A percentile compares a stretch with the other conserved stretches of the same genome.
phyloP scores from a whole-genome alignment of 441 rosid species.

The Arabidopsis lyrata region DNA sequence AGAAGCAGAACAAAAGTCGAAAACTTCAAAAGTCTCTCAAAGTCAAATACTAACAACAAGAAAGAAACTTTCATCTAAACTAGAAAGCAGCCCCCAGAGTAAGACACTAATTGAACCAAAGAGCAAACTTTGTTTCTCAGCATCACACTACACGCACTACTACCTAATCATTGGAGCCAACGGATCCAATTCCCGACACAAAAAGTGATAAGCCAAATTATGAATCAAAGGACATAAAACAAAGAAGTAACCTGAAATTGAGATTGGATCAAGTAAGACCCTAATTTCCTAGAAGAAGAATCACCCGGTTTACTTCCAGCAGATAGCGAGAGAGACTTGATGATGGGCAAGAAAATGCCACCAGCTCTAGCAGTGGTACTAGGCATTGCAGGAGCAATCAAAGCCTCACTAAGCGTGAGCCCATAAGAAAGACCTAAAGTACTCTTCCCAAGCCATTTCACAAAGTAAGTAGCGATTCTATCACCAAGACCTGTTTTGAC shows the following conservation, averaged over 20 bases:
- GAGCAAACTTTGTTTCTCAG: constrained; percentile 9
- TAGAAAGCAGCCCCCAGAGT: constrained; percentile 1
- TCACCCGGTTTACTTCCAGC: constrained; percentile 86
- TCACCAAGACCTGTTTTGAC: constrained; percentile 94
- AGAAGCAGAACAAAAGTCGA: neutral
- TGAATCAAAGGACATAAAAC: neutral
- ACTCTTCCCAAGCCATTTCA: constrained; percentile 88
- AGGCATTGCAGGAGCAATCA: constrained; percentile 97
- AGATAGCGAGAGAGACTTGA: constrained; percentile 77
- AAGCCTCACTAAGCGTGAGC: constrained; percentile 79
- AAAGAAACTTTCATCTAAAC: neutral
- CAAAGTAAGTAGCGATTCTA: constrained; percentile 90
- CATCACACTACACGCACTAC: neutral
- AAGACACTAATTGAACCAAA: constrained; percentile 5
- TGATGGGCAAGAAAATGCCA: constrained; percentile 94
- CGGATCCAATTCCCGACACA: neutral
- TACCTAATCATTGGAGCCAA: constrained; percentile 2
- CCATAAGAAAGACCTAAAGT: constrained; percentile 89
- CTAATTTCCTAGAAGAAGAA: constrained; percentile 71
- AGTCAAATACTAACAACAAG: neutral
- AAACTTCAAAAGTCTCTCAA: neutral
- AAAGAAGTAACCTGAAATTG: constrained; percentile 76
- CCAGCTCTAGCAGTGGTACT: constrained; percentile 97
- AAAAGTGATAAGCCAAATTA: neutral
- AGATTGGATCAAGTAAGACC: constrained; percentile 76